These are phyloP conservation scores for Arthrinium phaeospermum DNA, from an alignment of 2,329 filamentous ascomycete genomes.

Conservation along the genomic window DNA sequence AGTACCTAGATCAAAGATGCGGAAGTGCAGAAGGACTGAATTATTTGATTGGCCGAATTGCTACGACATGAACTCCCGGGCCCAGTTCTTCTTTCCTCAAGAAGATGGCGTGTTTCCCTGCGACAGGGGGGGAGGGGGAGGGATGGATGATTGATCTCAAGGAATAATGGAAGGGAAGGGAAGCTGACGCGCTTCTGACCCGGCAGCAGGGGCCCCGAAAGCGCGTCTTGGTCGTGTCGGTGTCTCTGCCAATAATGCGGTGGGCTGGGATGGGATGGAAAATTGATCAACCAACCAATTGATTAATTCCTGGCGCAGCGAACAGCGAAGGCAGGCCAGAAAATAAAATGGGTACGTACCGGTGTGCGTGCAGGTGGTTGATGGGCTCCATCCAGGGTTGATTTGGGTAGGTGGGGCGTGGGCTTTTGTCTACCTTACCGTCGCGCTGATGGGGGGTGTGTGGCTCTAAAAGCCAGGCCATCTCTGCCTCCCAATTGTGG, in stretches of 20 bases:
- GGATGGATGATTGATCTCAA: not conserved
- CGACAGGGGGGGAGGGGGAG: not conserved
- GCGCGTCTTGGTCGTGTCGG: not conserved
- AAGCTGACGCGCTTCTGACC: conserved; percentile 3
- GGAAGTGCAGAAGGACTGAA: not conserved
- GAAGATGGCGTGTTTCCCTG: not conserved
- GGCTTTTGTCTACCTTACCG: not conserved
- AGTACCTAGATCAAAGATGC: not conserved
- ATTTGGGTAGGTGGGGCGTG: not conserved
- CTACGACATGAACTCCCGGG: not conserved
- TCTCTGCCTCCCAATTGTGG: conserved; percentile 16
- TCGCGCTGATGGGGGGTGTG: conserved; percentile 6
- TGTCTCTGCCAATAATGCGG: not conserved
- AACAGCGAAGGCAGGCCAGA: not conserved
- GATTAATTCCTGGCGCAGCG: not conserved
- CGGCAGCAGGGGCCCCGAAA: not conserved
- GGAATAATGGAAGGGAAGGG: not conserved
- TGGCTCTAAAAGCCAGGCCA: not conserved
- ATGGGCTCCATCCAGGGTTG: not conserved
- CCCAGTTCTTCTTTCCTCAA: not conserved
- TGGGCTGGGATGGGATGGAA: not conserved
- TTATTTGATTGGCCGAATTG: conserved; percentile 14
- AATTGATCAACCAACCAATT: not conserved
- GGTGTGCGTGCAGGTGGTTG: not conserved
- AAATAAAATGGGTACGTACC: not conserved